These are phyloP conservation scores for Vanrija pseudolonga DNA, from an alignment of 1,284 basidiomycete species.

Conservation along the genomic window DNA sequence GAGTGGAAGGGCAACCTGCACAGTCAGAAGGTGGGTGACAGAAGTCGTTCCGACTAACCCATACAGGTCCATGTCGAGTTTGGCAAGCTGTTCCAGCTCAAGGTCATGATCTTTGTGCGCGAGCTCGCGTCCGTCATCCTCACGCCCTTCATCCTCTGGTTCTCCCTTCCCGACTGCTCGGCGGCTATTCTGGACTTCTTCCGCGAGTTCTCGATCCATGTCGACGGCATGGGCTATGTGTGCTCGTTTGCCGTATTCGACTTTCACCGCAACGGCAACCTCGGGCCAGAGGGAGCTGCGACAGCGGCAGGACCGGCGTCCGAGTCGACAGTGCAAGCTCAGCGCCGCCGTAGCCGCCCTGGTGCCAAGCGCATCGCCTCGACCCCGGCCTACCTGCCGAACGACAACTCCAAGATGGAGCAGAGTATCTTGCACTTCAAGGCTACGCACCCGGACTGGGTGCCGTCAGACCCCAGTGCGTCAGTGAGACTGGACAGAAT, in stretches of 20 bases:
- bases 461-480: constrained; percentile 75
- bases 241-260: constrained; percentile 98
- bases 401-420: constrained; percentile 90
- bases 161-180: constrained; percentile 81
- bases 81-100: constrained; percentile 82
- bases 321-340: neutral
- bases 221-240: constrained; percentile 92
- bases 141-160: constrained; percentile 91
- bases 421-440: constrained; percentile 96
- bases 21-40: constrained; percentile 65
- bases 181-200: constrained; percentile 92
- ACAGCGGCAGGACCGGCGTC: neutral
- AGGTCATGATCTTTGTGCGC: constrained; percentile 76
- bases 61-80: constrained; percentile 80
- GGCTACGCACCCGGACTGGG: constrained; percentile 91
- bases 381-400: constrained; percentile 51
- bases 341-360: neutral
- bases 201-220: constrained; percentile 92
- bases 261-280: constrained; percentile 84
- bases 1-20: constrained; percentile 88
- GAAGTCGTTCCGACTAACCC: neutral
- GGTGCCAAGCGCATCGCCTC: neutral
- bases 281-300: constrained; percentile 57
- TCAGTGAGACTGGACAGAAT: constrained; percentile 80
- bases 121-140: constrained; percentile 87